phyloP scores from a whole-genome alignment of 148 eudicot genomes.

The Beta vulgaris region DNA sequence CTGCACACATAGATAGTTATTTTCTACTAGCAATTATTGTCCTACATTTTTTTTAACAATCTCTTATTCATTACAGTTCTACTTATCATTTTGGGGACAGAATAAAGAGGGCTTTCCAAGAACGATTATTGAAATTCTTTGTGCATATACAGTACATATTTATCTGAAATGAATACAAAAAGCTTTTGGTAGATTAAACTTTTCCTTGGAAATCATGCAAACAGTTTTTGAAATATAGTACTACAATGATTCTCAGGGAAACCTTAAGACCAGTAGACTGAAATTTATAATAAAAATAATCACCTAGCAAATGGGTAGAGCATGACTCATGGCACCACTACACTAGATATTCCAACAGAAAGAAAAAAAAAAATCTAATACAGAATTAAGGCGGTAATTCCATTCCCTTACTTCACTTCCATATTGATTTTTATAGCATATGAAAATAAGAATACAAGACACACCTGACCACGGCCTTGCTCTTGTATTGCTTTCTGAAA shows the following conservation, averaged over 20 bases:
- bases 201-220: background rate
- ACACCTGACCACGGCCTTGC: slow-evolving; percentile 98
- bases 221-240: too few relatives aligned
- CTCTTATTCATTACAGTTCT: background rate
- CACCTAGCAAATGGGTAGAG: background rate
- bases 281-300: too few relatives aligned
- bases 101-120: background rate
- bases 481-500: slow-evolving; percentile 93
- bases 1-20: slow-evolving; percentile 6
- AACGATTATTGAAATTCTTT: background rate
- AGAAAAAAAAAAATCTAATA: background rate
- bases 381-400: background rate
- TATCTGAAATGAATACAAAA: too few relatives aligned
- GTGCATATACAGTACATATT: background rate
- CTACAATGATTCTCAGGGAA: background rate
- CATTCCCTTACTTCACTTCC: background rate
- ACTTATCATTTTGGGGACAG: background rate
- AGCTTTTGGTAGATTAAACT: background rate
- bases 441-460: slow-evolving; percentile 4
- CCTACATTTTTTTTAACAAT: too few relatives aligned
- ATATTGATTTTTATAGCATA: background rate
- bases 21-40: background rate
- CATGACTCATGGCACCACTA: background rate
- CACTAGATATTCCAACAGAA: background rate
- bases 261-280: background rate